Percentiles rank a stretch among this genome's conserved stretches.
Conservation (phyloP, 2,329 filamentous ascomycete species). For the Aspergillus pseudoterreus region DNA sequence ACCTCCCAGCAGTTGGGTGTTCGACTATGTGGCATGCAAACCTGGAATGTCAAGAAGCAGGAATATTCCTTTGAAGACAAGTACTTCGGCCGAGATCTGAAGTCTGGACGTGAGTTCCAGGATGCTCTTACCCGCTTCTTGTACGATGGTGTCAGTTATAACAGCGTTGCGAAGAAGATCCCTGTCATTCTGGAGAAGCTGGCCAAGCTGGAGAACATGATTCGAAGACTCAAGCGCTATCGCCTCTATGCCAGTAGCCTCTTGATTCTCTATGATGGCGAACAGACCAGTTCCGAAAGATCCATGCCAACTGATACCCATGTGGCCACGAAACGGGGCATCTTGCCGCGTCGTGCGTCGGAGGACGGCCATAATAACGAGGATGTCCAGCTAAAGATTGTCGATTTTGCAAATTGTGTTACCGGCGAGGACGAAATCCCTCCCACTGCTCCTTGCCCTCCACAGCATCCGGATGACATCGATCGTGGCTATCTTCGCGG, state of each 20-base stretch:
- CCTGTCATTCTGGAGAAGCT: constrained; percentile 83
- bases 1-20: constrained; percentile 91
- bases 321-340: constrained; percentile 30
- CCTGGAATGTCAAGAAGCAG: constrained; percentile 82
- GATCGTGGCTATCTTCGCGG: constrained; percentile 89
- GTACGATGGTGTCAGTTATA: constrained; percentile 79
- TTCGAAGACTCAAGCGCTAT: constrained; percentile 75
- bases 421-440: constrained; percentile 71
- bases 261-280: constrained; percentile 95
- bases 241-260: constrained; percentile 94
- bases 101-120: constrained; percentile 84
- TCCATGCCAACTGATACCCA: constrained; percentile 18
- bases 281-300: constrained; percentile 27
- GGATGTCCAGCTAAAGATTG: constrained; percentile 80
- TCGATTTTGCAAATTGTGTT: constrained; percentile 97
- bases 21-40: constrained; percentile 90
- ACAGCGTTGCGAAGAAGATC: constrained; percentile 80
- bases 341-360: constrained; percentile 26
- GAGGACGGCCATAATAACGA: constrained; percentile 36
- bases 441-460: constrained; percentile 67
- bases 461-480: constrained; percentile 72
- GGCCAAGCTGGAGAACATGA: constrained; percentile 75
- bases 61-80: constrained; percentile 97
- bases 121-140: constrained; percentile 83
- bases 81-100: constrained; percentile 87